These are phyloP conservation scores for Penicillium flavigenum DNA, from an alignment of 495 filamentous ascomycete genomes.

Conservation along the genomic window DNA sequence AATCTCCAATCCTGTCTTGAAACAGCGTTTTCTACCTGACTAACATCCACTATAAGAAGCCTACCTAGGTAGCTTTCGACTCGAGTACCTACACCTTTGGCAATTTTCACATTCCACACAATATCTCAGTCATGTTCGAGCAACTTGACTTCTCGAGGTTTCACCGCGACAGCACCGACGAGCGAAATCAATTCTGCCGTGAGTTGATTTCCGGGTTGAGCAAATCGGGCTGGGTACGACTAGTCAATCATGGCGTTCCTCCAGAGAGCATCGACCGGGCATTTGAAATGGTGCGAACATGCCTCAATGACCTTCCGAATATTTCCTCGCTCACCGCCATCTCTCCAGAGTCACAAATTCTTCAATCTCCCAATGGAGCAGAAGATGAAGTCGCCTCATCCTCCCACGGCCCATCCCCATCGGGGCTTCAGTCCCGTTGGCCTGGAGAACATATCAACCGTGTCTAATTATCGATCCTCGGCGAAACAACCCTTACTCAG, in stretches of 20 bases:
- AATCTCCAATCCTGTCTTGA: too few relatives aligned
- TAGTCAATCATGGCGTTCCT: neutral
- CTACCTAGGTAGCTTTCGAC: too few relatives aligned
- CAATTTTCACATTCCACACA: too few relatives aligned
- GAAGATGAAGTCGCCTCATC: constrained; percentile 6
- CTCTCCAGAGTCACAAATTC: neutral
- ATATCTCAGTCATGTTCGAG: neutral
- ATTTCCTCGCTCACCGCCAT: too few relatives aligned
- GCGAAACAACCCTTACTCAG: neutral
- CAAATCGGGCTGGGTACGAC: neutral
- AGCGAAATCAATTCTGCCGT: neutral
- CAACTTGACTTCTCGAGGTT: neutral
- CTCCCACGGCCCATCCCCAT: neutral
- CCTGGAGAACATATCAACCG: neutral
- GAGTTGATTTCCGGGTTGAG: neutral
- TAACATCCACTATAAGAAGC: too few relatives aligned
- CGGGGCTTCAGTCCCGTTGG: constrained; percentile 3
- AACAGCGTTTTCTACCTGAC: too few relatives aligned
- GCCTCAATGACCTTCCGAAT: neutral
- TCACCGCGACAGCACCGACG: neutral
- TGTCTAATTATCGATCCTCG: neutral
- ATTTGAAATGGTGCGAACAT: constrained; percentile 1
- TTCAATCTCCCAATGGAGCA: constrained; percentile 1
- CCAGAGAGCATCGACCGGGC: neutral
- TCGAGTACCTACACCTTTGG: too few relatives aligned